A percentile compares a stretch with the other conserved stretches of the same genome.
Evolutionary conservation across 2,329 filamentous ascomycete species (phyloP).

Genomic region (Graphium sp.): DNA sequence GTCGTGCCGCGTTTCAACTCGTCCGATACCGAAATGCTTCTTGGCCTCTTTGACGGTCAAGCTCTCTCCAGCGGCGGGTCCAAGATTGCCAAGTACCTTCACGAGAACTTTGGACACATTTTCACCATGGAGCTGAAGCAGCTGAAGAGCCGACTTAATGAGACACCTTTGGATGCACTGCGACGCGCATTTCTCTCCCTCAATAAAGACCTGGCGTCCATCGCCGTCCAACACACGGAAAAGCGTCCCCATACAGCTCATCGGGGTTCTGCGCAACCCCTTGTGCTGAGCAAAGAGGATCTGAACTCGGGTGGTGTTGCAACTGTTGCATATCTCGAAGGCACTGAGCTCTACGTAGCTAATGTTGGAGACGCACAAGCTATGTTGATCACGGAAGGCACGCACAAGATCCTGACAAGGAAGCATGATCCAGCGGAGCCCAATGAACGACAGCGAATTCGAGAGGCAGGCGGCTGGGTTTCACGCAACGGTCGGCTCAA

Average conservation of each 20-base stretch:
- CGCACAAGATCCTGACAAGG: slow-evolving; percentile 65
- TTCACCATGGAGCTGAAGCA: slow-evolving; percentile 70
- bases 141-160: slow-evolving; percentile 47
- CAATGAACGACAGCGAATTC: slow-evolving; percentile 70
- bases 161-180: slow-evolving; percentile 69
- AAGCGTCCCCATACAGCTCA: slow-evolving; percentile 45
- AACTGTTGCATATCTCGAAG: slow-evolving; percentile 77
- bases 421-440: slow-evolving; percentile 90
- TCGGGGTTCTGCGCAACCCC: slow-evolving; percentile 53
- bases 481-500: slow-evolving; percentile 90
- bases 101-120: slow-evolving; percentile 83
- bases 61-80: slow-evolving; percentile 78
- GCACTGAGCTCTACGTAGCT: slow-evolving; percentile 81
- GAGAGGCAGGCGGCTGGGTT: slow-evolving; percentile 89
- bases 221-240: slow-evolving; percentile 65
- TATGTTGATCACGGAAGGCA: slow-evolving; percentile 82
- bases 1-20: slow-evolving; percentile 86
- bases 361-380: slow-evolving; percentile 94
- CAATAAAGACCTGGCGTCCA: slow-evolving; percentile 86
- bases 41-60: slow-evolving; percentile 95
- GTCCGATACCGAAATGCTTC: slow-evolving; percentile 72
- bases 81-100: slow-evolving; percentile 88
- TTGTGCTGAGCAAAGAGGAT: slow-evolving; percentile 76
- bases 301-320: slow-evolving; percentile 81
- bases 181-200: slow-evolving; percentile 72